These are phyloP conservation scores for Mortierella sp. DNA, from an alignment of 371 early-diverging fungal genomes.

Conservation along the genomic window DNA sequence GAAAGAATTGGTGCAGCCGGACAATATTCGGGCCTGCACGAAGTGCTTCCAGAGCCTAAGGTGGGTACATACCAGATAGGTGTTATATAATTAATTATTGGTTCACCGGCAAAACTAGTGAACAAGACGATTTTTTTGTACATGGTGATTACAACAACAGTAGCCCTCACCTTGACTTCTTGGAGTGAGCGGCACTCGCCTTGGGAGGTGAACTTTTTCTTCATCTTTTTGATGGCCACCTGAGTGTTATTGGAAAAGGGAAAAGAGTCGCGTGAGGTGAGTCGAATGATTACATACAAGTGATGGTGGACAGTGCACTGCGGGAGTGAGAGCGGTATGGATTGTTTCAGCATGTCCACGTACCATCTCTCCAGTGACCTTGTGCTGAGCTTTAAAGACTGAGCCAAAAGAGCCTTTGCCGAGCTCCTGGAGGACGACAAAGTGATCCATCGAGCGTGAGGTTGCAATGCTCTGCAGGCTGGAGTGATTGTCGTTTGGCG, in stretches of 20 bases:
- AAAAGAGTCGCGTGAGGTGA: background rate
- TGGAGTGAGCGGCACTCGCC: constrained; percentile 85
- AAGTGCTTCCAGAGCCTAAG: constrained; percentile 76
- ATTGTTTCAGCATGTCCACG: constrained; percentile 6
- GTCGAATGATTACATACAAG: background rate
- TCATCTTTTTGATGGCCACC: constrained; percentile 97
- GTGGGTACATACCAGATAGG: background rate
- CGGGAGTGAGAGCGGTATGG: constrained; percentile 1
- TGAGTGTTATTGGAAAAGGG: constrained; percentile 29
- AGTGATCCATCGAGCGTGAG: constrained; percentile 68
- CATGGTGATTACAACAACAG: no score
- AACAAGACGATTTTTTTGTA: no score
- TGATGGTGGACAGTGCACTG: constrained; percentile 10
- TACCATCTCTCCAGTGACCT: constrained; percentile 80
- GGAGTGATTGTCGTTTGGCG: constrained; percentile 15
- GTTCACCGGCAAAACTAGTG: background rate
- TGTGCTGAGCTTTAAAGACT: constrained; percentile 84
- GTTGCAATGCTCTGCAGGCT: constrained; percentile 22
- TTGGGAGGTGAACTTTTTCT: constrained; percentile 85
- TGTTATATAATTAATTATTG: no score
- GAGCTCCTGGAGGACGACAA: constrained; percentile 80
- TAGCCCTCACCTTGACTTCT: constrained; percentile 73
- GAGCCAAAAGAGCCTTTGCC: constrained; percentile 95
- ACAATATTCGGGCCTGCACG: constrained; percentile 87
- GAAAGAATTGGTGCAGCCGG: constrained; percentile 83